These are phyloP conservation scores for Neohortaea acidophila DNA, from an alignment of 495 filamentous ascomycete genomes.

Conservation along the genomic window DNA sequence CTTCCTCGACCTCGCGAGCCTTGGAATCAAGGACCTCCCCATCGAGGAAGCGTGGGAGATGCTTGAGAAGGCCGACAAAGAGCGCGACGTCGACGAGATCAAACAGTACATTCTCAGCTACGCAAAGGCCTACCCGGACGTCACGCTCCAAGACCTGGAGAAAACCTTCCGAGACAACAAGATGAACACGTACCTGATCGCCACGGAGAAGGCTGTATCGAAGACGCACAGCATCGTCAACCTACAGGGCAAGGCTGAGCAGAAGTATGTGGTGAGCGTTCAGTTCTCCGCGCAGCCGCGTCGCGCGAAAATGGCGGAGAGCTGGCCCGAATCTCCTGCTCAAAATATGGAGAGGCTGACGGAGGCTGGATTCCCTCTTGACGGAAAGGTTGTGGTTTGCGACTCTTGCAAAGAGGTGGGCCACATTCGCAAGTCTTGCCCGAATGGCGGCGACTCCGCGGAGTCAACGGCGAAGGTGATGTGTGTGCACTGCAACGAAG, in stretches of 20 bases:
- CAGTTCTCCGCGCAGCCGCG: slow-evolving; percentile 47
- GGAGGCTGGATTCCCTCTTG: slow-evolving; percentile 55
- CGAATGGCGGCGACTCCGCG: slow-evolving; percentile 38
- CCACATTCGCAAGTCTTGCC: slow-evolving; percentile 51
- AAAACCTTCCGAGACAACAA: slow-evolving; percentile 49
- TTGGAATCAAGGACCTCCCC: slow-evolving; percentile 35
- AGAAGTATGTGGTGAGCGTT: slow-evolving; percentile 59
- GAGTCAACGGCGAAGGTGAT: slow-evolving; percentile 40
- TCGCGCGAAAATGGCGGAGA: slow-evolving; percentile 41
- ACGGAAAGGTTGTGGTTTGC: slow-evolving; percentile 54
- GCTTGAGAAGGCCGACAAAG: slow-evolving; percentile 45
- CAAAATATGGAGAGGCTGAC: slow-evolving; percentile 61
- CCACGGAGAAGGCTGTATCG: slow-evolving; percentile 43
- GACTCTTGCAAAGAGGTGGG: slow-evolving; percentile 59
- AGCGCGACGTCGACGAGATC: slow-evolving; percentile 57
- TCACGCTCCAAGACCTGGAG: slow-evolving; percentile 59
- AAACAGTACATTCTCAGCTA: slow-evolving; percentile 57
- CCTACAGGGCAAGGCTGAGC: slow-evolving; percentile 63
- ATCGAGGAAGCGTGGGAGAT: slow-evolving; percentile 56
- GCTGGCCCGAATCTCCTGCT: slow-evolving; percentile 49
- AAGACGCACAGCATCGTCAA: slow-evolving; percentile 61
- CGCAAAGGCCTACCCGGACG: slow-evolving; percentile 51
- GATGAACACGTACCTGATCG: slow-evolving; percentile 58
- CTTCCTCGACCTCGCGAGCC: slow-evolving; percentile 44
- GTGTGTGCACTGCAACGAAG: slow-evolving; percentile 60